Percentiles rank a stretch among this genome's conserved stretches.
Conservation (phyloP, 2,329 filamentous ascomycete species). For the Trichoderma sp. region DNA sequence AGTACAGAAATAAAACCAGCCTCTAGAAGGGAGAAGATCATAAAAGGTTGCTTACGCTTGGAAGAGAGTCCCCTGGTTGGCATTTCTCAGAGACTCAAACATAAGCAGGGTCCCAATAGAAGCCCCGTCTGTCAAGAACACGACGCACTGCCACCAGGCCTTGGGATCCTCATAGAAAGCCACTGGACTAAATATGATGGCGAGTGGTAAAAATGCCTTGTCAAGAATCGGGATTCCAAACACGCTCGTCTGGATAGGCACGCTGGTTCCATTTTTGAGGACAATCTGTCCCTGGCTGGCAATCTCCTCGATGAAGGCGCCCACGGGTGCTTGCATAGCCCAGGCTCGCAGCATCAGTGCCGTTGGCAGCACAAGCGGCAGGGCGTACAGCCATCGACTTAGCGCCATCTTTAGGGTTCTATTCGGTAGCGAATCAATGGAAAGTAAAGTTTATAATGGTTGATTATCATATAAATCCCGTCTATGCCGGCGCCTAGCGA, state of each 20-base stretch:
- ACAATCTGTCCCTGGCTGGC: background rate
- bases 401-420: slow-evolving; percentile 7
- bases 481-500: background rate
- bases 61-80: slow-evolving; percentile 31
- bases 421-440: background rate
- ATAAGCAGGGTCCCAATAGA: slow-evolving; percentile 36
- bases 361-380: slow-evolving; percentile 24
- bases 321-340: slow-evolving; percentile 1
- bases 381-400: slow-evolving; percentile 18
- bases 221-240: slow-evolving; percentile 35
- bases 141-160: slow-evolving; percentile 37
- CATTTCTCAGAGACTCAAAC: slow-evolving; percentile 34
- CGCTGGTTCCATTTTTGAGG: slow-evolving; percentile 19
- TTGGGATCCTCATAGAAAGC: slow-evolving; percentile 33
- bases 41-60: slow-evolving; percentile 33
- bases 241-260: slow-evolving; percentile 31
- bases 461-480: background rate
- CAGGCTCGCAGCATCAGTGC: slow-evolving; percentile 16
- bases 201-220: slow-evolving; percentile 31
- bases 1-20: slow-evolving; percentile 2
- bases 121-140: slow-evolving; percentile 38
- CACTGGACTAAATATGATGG: slow-evolving; percentile 34
- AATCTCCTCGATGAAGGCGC: background rate
- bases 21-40: background rate
- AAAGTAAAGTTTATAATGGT: background rate